phyloP scores from a whole-genome alignment of 225 moss, liverwort and hornwort species.

The Neckera pumila region DNA sequence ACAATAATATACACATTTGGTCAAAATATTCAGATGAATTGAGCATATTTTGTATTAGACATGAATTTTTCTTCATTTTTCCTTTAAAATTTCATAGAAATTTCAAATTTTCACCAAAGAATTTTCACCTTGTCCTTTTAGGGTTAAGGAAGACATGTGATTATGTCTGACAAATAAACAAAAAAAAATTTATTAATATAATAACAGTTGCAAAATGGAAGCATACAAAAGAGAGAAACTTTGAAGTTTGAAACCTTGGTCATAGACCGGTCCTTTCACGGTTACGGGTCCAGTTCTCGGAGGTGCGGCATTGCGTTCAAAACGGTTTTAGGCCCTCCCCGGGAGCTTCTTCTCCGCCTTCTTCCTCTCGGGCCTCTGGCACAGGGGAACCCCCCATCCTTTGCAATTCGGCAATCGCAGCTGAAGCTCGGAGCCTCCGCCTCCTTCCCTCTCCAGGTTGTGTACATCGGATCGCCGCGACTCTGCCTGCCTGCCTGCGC shows the following conservation, averaged over 20 bases:
- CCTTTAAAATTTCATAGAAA: fast-evolving
- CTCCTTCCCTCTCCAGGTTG: neutral
- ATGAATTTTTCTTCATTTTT: neutral
- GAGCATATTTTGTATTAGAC: neutral
- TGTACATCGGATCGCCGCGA: neutral
- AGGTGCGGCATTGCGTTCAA: neutral
- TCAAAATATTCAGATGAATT: neutral
- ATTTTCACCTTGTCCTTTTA: no score
- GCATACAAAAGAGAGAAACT: neutral
- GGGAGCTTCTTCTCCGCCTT: neutral
- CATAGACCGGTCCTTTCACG: neutral
- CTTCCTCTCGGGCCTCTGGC: neutral
- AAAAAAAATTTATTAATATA: neutral
- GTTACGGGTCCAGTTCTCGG: neutral
- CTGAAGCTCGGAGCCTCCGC: neutral
- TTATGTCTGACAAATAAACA: neutral
- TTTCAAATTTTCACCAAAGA: neutral
- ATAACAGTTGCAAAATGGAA: neutral
- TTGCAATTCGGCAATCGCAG: neutral
- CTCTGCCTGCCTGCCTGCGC: neutral
- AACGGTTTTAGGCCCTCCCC: neutral
- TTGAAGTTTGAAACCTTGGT: neutral
- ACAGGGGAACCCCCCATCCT: neutral
- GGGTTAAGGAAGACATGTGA: no score
- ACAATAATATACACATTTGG: fast-evolving